Percentiles rank a stretch among this genome's conserved stretches.
Conservation (phyloP, 1,139 yeast species). For the Candida sp. region DNA sequence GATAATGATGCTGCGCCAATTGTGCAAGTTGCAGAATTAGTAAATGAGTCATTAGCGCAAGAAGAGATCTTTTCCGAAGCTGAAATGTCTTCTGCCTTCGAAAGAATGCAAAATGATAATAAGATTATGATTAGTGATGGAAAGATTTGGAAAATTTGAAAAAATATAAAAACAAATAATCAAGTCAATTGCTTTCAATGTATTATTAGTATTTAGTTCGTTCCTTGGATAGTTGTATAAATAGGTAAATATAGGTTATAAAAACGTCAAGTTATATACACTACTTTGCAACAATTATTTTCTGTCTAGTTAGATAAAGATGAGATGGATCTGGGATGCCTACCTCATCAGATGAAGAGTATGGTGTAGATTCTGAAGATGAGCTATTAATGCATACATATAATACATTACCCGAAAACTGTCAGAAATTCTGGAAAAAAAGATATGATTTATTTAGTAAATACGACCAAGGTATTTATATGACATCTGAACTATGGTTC, state of each 20-base stretch:
- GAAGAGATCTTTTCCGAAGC: conserved; percentile 54
- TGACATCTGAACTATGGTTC: conserved; percentile 82
- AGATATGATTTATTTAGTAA: conserved; percentile 56
- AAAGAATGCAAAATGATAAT: conserved; percentile 50
- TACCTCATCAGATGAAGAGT: conserved; percentile 2
- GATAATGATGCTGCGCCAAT: conserved; percentile 46
- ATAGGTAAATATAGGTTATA: not conserved
- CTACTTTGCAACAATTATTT: not conserved
- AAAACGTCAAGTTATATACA: not conserved
- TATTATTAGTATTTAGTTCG: not conserved
- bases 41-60: conserved; percentile 53
- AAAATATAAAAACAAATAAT: not conserved
- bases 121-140: conserved; percentile 61
- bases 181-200: not conserved
- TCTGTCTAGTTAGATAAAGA: not conserved
- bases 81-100: conserved; percentile 56
- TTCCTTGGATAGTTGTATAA: not conserved
- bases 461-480: conserved; percentile 67
- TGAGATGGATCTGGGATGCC: not conserved
- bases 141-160: conserved; percentile 55
- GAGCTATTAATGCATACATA: conserved; percentile 38
- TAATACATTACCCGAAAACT: conserved; percentile 36
- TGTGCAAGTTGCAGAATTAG: conserved; percentile 37
- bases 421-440: conserved; percentile 57
- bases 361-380: conserved; percentile 18